A percentile compares a stretch with the other conserved stretches of the same genome.
Conservation (phyloP, 2,329 filamentous ascomycete genomes). For the Phialophora verrucosa region DNA sequence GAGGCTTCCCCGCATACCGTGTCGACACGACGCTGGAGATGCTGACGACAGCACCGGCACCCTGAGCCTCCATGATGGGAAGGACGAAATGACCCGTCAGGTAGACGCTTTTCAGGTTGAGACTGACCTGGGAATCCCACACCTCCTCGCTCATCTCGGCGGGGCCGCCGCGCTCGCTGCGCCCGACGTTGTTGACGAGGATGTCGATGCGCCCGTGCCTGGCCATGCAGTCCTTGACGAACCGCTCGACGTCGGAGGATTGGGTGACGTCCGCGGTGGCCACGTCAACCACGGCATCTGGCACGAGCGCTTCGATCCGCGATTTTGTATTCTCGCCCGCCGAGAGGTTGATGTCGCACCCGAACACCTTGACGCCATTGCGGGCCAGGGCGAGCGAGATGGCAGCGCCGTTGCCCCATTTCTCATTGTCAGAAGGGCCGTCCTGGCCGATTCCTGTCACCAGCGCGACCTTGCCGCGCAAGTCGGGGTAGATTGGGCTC, state of each 20-base stretch:
- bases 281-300: constrained; percentile 27
- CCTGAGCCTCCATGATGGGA: constrained; percentile 61
- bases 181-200: constrained; percentile 66
- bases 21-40: constrained; percentile 60
- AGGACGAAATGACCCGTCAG: constrained; percentile 59
- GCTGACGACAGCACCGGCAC: constrained; percentile 53
- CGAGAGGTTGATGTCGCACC: constrained; percentile 29
- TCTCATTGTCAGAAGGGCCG: constrained; percentile 15
- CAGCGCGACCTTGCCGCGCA: constrained; percentile 29
- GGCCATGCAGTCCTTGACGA: constrained; percentile 59
- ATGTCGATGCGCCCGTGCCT: constrained; percentile 65
- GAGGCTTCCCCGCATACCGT: constrained; percentile 58
- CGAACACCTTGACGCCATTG: constrained; percentile 33
- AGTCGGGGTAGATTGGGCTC: constrained; percentile 28
- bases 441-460: constrained; percentile 33
- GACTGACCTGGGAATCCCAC: constrained; percentile 60
- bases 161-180: constrained; percentile 59
- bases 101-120: constrained; percentile 64
- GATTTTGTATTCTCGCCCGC: constrained; percentile 26
- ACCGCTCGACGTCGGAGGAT: constrained; percentile 56
- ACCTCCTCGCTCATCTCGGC: constrained; percentile 55
- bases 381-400: constrained; percentile 29
- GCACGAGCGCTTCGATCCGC: constrained; percentile 23
- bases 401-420: constrained; percentile 34
- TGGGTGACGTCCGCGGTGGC: constrained; percentile 40